Evolutionary conservation across 352 stramenopile genomes (phyloP), one percentile per base, ranked within the genome.

Genomic region (Phytophthora vignae): DNA sequence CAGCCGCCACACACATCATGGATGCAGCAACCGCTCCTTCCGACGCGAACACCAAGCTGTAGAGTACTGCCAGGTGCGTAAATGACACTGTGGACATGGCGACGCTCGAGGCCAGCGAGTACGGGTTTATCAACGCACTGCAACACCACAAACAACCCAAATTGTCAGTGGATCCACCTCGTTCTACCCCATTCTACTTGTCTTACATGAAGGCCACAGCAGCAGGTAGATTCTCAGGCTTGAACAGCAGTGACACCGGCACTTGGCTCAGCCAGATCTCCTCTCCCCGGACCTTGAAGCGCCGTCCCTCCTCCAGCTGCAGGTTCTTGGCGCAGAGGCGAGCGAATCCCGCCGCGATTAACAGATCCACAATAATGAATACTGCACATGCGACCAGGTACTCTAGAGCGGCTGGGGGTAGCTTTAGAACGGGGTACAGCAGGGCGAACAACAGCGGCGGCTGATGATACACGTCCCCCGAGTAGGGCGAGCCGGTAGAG

Each of bases 391-490:
- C 33, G 0, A 69, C 48, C 11, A 71, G 25, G 53, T 84, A 85
- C 61, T 84, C 71, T 0, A 84, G 25, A 21, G 15, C 55, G 0
- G 25, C 31, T 2, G 79, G 59, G 1, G 79, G 36, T 11, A 68
- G 21, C 2, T 64, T 50, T 4, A 92, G 69, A n/a, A 90, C 27
- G 15, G 79, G 81, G 64, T 91, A 91, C 48, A 93, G 80, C 53
- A 87, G 66, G 21, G 83, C 82, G 57, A 95, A 92, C 29, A 94
- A 76, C 38, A 96, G 83, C 66, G 87, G 84, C 31, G 87, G 86
- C 72, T 96, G 89, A 69, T 96, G 89, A 74, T 91, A 96, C 38
- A 88, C 80, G 73, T 96, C 89, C 31, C 87, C 89, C 0, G 84
- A 70, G 71, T 96, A 96, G 17, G 89, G 86, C 19, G 84, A 88